Percentiles rank a stretch among this genome's conserved stretches.
Evolutionary conservation across 2,329 filamentous ascomycete species (phyloP).

Genomic region (Calycina marina): DNA sequence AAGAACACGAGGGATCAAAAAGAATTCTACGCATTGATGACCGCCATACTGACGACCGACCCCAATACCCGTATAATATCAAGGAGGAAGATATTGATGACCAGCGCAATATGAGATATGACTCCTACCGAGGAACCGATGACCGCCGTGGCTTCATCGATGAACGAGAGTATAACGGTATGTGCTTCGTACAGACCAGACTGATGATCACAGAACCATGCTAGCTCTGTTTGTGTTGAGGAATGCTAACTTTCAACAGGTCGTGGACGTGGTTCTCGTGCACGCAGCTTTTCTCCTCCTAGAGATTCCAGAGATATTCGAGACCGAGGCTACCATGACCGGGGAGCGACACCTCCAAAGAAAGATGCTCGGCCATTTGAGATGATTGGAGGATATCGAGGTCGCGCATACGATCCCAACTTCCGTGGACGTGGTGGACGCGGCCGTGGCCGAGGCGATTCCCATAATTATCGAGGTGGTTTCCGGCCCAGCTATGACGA

Average conservation of each 20-base stretch:
- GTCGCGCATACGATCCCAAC: conserved; percentile 19
- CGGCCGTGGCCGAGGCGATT: conserved; percentile 14
- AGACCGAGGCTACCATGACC: conserved; percentile 9
- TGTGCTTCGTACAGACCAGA: too few species aligned
- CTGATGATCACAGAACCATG: too few species aligned
- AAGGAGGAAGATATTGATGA: too few species aligned
- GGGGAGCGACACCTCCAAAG: conserved; percentile 2
- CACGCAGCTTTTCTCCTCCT: too few species aligned
- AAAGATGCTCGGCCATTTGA: conserved; percentile 10
- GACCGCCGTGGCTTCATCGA: conserved; percentile 9
- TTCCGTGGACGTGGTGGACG: conserved; percentile 15
- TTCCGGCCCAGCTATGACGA: conserved; percentile 8
- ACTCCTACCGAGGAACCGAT: conserved; percentile 9
- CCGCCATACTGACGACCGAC: too few species aligned
- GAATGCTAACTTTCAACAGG: conserved; percentile 6
- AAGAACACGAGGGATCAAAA: too few species aligned
- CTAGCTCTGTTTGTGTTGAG: too few species aligned
- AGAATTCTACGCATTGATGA: too few species aligned
- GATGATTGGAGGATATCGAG: conserved; percentile 13
- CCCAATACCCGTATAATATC: too few species aligned
- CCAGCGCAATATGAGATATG: conserved; percentile 11
- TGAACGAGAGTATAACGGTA: too few species aligned
- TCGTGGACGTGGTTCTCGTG: conserved; percentile 13
- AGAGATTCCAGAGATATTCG: too few species aligned
- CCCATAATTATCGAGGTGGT: conserved; percentile 11